Percentiles rank a stretch among this genome's conserved stretches.
phyloP scores from a whole-genome alignment of 768 basidiomycete genomes.

The Auricularia auricula-judae region DNA sequence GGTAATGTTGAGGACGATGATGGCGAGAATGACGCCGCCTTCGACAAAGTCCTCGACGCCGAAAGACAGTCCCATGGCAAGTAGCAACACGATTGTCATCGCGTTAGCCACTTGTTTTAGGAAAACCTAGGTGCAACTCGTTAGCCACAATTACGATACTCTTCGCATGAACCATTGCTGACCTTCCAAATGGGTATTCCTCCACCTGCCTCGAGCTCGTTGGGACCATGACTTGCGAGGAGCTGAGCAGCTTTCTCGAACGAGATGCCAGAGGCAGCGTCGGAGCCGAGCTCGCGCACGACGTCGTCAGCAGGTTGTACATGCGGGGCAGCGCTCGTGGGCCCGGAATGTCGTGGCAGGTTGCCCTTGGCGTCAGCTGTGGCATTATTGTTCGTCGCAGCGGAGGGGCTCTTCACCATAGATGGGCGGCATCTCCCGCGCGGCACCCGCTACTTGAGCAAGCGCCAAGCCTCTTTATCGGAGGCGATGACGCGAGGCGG shows the following conservation, averaged over 20 bases:
- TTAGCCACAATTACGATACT: not conserved
- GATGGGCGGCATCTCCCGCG: not conserved
- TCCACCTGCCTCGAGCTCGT: not conserved
- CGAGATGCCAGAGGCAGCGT: not conserved
- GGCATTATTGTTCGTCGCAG: not conserved
- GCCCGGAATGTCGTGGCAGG: not conserved
- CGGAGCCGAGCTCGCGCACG: not conserved
- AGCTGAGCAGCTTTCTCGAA: not conserved
- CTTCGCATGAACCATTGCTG: not conserved
- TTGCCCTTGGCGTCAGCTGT: slow-evolving; percentile 1
- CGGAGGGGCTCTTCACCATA: not conserved
- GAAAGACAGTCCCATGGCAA: slow-evolving; percentile 39
- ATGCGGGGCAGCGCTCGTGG: not conserved
- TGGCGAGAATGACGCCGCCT: slow-evolving; percentile 38
- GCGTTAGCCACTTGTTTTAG: slow-evolving; percentile 26
- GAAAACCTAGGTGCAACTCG: not conserved
- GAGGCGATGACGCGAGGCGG: not conserved
- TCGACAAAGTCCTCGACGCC: slow-evolving; percentile 44
- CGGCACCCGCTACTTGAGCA: not conserved
- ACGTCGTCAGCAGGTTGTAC: not conserved
- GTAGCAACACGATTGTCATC: slow-evolving; percentile 21
- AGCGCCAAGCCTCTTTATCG: not conserved
- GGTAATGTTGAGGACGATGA: slow-evolving; percentile 31
- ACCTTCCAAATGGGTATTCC: slow-evolving; percentile 1
- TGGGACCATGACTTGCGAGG: not conserved